phyloP scores from a whole-genome alignment of 2,329 filamentous ascomycete genomes.

The Monosporascus ibericus region DNA sequence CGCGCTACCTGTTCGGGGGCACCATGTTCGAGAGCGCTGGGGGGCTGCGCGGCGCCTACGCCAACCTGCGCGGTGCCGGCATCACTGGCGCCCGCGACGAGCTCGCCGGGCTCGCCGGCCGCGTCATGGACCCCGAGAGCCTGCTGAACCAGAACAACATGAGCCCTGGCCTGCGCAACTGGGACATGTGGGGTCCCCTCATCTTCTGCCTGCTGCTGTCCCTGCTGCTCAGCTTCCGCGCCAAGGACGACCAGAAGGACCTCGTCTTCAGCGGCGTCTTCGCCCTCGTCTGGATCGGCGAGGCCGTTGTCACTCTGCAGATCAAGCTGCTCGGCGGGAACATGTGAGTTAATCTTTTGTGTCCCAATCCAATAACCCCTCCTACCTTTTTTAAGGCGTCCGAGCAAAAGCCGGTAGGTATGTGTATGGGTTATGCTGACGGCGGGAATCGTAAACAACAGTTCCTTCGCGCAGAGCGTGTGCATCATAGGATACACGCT shows the following conservation, averaged over 20 bases:
- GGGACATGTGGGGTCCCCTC: slow-evolving; percentile 96
- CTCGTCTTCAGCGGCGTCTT: slow-evolving; percentile 94
- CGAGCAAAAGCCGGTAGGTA: background rate
- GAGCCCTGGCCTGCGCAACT: slow-evolving; percentile 87
- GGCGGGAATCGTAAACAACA: slow-evolving; percentile 34
- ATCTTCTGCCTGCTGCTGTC: slow-evolving; percentile 89
- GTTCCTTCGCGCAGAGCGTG: slow-evolving; percentile 94
- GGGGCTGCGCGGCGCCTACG: slow-evolving; percentile 55
- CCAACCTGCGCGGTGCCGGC: slow-evolving; percentile 53
- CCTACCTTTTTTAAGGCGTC: too few species aligned
- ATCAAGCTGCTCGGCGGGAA: slow-evolving; percentile 94
- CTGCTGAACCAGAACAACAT: slow-evolving; percentile 61
- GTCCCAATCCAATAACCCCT: background rate
- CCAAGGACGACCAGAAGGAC: slow-evolving; percentile 73
- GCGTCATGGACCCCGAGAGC: slow-evolving; percentile 58
- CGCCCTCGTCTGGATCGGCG: slow-evolving; percentile 92
- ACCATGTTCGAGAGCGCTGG: slow-evolving; percentile 54
- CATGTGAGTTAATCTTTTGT: slow-evolving; percentile 61
- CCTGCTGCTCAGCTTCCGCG: slow-evolving; percentile 79
- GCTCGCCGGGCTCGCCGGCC: slow-evolving; percentile 53
- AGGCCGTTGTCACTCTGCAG: slow-evolving; percentile 94
- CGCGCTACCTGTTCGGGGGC: slow-evolving; percentile 79
- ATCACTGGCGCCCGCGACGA: slow-evolving; percentile 56
- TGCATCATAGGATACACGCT: slow-evolving; percentile 98
- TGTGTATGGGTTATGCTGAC: slow-evolving; percentile 3